Evolutionary conservation across 306 rosid genomes (phyloP), one percentile per base, ranked within the genome.

Genomic region (Spatholobus suberectus): DNA sequence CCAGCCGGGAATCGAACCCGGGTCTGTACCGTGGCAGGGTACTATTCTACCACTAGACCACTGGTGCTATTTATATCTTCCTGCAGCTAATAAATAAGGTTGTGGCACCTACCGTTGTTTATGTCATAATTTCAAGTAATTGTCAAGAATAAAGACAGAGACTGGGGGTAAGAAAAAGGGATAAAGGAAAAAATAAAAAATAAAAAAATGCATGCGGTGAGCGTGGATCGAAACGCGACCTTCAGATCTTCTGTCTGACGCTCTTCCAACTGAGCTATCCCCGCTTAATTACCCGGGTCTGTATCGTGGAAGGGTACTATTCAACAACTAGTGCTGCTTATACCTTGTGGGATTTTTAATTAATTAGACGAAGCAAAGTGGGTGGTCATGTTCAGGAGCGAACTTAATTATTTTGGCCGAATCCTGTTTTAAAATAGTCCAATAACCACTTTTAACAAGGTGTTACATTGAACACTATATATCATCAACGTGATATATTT

Each of bases 41-140:
- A 90, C 95, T 91, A 95, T 91, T 90, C 97, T 91, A 91, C 97
- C 97, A 91, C 97, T 90, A 91, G 97, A 93, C 97, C 98, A 90
- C 95, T 95, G 95, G 97, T 90, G 97, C 94, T 75, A 29, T 29
- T 29, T n/a, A n/a, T n/a, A n/a, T n/a, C n/a, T n/a, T n/a, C n/a
- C n/a, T n/a, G n/a, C n/a, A n/a, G n/a, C n/a, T n/a, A n/a, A n/a
- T n/a, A n/a, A n/a, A n/a, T n/a, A n/a, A n/a, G n/a, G n/a, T n/a
- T n/a, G n/a, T n/a, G n/a, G n/a, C n/a, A n/a, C n/a, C n/a, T n/a
- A n/a, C n/a, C n/a, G n/a, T n/a, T n/a, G n/a, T n/a, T n/a, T n/a
- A n/a, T n/a, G n/a, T n/a, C n/a, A n/a, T n/a, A n/a, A n/a, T n/a
- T n/a, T n/a, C n/a, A n/a, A n/a, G n/a, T n/a, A n/a, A n/a, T n/a